Evolutionary conservation across 805 yeast species (phyloP), one percentile per base, ranked within the genome.

Genomic region (Kuraishia cidri): DNA sequence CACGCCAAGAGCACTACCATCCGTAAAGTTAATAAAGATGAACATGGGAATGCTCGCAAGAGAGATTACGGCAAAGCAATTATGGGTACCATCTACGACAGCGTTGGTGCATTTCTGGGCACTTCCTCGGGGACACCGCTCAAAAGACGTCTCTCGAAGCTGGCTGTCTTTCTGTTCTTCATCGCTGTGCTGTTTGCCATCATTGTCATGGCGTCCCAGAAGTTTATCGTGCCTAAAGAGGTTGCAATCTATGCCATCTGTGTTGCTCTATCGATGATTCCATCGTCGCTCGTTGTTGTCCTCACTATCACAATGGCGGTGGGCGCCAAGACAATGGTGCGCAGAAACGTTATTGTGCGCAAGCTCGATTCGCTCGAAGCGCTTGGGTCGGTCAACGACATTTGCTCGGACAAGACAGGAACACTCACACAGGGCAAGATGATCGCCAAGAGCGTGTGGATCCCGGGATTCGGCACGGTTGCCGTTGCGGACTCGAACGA

Each of bases 181-280:
- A 60, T 85, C 30, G 95, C 95, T 4, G 92, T 85, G n/a, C 43
- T 86, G 1, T 79, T 84, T 48, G 95, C 95, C 2, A 76, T 86
- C 36, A 74, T 86, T 13, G 94, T 83, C 3, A 80, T 85, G 94
- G 94, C 78, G 2, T 74, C 92, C 7, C 94, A 85, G 56, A 69
- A 69, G 38, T 76, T 84, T 54, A 47, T 60, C 9, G 94, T 85
- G n/a, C 76, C 73, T 42, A 72, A 66, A 36, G 86, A 84, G 44
- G 92, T 85, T 24, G 94, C 94, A 10, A 76, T 85, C 31, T 85
- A 85, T 50, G 95, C 95, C 17, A 79, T 86, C 47, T 85, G 94
- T 59, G 88, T 82, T 30, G 83, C 82, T 0, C 60, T 81, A 30
- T 75, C 88, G 4, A 82, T 82, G 86, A 81, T 81, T 42, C 92